Percentiles rank a stretch among this genome's conserved stretches.
phyloP scores from a whole-genome alignment of 2,329 filamentous ascomycete genomes.

The Phialophora macrospora region DNA sequence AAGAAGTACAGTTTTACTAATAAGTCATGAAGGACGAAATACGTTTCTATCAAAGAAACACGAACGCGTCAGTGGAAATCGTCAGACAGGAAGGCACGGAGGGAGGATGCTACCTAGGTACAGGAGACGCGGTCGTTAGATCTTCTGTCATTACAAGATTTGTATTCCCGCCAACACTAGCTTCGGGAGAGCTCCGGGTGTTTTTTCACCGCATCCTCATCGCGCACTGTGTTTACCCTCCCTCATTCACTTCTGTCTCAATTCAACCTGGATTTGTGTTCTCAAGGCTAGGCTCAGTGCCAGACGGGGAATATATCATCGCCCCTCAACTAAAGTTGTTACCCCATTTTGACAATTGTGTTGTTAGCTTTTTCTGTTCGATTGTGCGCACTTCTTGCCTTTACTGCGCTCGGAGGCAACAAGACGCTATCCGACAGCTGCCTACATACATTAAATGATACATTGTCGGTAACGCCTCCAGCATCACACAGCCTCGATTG shows the following conservation, averaged over 20 bases:
- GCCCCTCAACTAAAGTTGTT: neutral
- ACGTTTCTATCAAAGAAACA: neutral
- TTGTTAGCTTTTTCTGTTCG: neutral
- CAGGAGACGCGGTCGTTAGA: too few species aligned
- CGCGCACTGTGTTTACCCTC: neutral
- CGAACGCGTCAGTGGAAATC: neutral
- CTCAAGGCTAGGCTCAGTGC: neutral
- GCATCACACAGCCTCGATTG: constrained; percentile 10
- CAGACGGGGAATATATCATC: neutral
- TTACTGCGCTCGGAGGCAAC: neutral
- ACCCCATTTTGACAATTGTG: neutral
- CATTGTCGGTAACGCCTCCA: neutral
- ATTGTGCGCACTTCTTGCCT: neutral
- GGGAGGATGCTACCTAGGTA: too few species aligned
- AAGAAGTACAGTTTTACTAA: too few species aligned
- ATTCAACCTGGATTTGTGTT: neutral
- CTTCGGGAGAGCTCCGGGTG: too few species aligned
- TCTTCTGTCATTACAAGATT: too few species aligned
- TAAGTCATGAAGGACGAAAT: neutral
- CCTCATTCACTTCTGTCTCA: neutral
- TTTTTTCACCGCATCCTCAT: too few species aligned
- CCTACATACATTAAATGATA: neutral
- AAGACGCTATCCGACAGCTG: neutral
- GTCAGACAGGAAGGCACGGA: neutral
- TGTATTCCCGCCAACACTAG: too few species aligned